These are phyloP conservation scores for Dalbergia oliveri DNA, from an alignment of 306 rosid species.

Conservation along the genomic window DNA sequence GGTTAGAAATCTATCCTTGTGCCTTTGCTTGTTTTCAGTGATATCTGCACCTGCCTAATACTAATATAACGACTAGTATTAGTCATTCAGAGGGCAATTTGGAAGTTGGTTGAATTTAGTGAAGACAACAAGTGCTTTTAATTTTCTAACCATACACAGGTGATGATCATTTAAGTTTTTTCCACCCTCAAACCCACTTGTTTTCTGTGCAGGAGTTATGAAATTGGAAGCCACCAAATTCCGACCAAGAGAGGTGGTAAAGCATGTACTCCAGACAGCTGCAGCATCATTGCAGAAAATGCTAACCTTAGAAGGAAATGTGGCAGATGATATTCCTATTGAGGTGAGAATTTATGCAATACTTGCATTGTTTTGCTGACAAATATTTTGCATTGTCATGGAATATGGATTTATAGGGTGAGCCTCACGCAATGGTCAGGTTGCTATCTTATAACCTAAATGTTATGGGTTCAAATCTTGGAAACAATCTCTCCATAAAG, in stretches of 20 bases:
- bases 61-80: conserved; percentile 6
- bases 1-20: conserved; percentile 62
- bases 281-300: conserved; percentile 93
- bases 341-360: conserved; percentile 64
- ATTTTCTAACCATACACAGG: background rate
- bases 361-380: background rate
- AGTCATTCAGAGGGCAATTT: conserved; percentile 8
- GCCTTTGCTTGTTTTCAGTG: background rate
- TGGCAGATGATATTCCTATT: conserved; percentile 86
- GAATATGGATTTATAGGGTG: background rate
- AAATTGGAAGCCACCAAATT: conserved; percentile 96
- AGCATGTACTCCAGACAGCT: conserved; percentile 95
- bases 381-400: background rate
- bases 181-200: conserved; percentile 2
- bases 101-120: background rate
- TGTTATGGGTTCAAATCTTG: too few relatives aligned
- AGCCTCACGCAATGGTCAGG: too few relatives aligned
- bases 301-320: conserved; percentile 87
- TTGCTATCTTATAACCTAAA: too few relatives aligned
- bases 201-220: conserved; percentile 77
- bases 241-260: conserved; percentile 93
- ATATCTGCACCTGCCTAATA: background rate
- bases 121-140: conserved; percentile 24
- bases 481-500: too few relatives aligned
- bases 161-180: conserved; percentile 34